These are phyloP conservation scores for Mercurialis annua DNA, from an alignment of 345 rosid genomes.

Conservation along the genomic window DNA sequence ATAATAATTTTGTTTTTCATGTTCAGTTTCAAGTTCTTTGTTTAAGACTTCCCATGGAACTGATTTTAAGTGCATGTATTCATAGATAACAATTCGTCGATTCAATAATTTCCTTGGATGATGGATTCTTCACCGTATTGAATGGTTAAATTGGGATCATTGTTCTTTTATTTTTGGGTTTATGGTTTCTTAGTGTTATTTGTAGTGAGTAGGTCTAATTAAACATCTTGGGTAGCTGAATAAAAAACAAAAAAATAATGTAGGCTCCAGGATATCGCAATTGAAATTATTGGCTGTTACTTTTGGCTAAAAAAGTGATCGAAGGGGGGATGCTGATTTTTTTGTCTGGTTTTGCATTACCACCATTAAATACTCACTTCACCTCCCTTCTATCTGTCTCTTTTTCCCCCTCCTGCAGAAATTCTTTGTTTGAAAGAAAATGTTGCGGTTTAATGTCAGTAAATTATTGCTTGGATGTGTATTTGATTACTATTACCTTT, in stretches of 20 bases:
- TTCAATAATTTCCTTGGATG: neutral
- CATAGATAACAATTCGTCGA: neutral
- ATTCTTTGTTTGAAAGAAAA: neutral
- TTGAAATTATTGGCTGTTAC: neutral
- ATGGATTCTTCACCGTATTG: neutral
- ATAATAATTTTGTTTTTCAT: neutral
- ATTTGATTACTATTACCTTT: neutral
- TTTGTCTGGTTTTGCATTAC: neutral
- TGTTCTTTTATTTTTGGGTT: neutral
- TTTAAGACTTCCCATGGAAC: neutral
- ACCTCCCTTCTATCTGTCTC: neutral
- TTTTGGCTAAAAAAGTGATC: neutral
- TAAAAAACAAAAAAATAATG: too few species aligned
- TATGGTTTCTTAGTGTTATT: neutral
- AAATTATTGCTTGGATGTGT: constrained; percentile 1
- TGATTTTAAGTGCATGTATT: neutral
- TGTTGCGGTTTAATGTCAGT: too few species aligned
- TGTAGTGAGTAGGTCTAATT: neutral
- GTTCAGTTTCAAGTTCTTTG: neutral
- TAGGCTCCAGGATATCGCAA: too few species aligned
- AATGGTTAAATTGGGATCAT: neutral
- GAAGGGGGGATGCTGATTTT: neutral
- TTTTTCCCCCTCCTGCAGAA: neutral
- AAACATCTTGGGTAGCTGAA: too few species aligned
- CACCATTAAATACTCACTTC: neutral